These are phyloP conservation scores for Aspergillus japonicus DNA, from an alignment of 2,329 filamentous ascomycete species.

Conservation along the genomic window DNA sequence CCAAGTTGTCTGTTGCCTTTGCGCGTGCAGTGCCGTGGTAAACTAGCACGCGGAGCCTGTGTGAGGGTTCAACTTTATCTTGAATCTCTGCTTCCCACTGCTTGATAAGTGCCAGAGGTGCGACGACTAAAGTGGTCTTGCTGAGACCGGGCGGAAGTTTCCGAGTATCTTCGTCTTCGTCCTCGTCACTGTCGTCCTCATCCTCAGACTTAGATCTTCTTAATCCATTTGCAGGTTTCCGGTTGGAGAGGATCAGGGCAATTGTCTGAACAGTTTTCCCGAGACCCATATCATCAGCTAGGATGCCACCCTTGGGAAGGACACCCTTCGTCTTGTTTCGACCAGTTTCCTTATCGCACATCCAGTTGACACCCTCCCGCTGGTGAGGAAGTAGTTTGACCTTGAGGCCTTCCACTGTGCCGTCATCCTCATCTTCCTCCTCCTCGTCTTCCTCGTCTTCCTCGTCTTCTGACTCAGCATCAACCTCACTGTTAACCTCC, in stretches of 20 bases:
- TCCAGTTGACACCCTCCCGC: constrained; percentile 90
- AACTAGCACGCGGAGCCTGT: constrained; percentile 75
- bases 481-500: constrained; percentile 15
- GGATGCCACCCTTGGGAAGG: constrained; percentile 86
- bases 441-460: constrained; percentile 41
- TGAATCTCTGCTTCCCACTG: constrained; percentile 96
- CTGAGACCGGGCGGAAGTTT: constrained; percentile 68
- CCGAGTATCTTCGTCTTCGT: constrained; percentile 50
- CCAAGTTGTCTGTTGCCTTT: constrained; percentile 73
- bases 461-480: constrained; percentile 29
- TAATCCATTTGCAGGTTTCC: constrained; percentile 58
- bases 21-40: constrained; percentile 87
- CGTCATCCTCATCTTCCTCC: constrained; percentile 58
- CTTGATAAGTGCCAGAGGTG: constrained; percentile 88
- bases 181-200: constrained; percentile 46
- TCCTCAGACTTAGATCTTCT: constrained; percentile 47
- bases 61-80: constrained; percentile 69
- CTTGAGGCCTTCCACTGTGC: constrained; percentile 73
- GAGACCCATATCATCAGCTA: constrained; percentile 93
- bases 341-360: constrained; percentile 87
- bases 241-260: constrained; percentile 79
- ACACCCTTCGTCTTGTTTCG: constrained; percentile 74
- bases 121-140: constrained; percentile 85
- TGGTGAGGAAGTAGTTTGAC: constrained; percentile 92
- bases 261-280: constrained; percentile 96